phyloP scores from a whole-genome alignment of 768 basidiomycete genomes.

The Glaciozyma antarctica region DNA sequence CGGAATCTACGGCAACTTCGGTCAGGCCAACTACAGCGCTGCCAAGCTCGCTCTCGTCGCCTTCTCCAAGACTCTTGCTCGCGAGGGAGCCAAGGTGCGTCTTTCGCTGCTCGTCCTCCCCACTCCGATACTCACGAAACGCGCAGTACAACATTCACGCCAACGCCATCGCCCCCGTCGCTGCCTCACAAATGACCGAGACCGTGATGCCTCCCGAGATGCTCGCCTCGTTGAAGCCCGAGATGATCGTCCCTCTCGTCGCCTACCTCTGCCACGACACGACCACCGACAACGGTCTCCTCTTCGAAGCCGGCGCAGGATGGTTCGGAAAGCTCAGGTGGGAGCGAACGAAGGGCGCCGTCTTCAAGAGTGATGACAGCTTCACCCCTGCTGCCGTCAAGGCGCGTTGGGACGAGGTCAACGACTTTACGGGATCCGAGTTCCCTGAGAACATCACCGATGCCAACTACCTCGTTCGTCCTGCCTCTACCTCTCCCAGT shows the following conservation, averaged over 20 bases:
- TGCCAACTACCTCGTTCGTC: slow-evolving; percentile 12
- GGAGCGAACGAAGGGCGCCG: slow-evolving; percentile 75
- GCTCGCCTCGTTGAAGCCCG: slow-evolving; percentile 61
- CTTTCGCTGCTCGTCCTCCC: no score
- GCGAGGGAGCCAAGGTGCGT: slow-evolving; percentile 66
- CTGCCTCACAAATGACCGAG: slow-evolving; percentile 93
- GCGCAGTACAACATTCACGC: slow-evolving; percentile 56
- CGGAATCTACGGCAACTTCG: slow-evolving; percentile 69
- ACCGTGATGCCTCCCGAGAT: slow-evolving; percentile 82
- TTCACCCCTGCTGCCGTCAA: slow-evolving; percentile 95
- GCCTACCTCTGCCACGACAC: slow-evolving; percentile 54
- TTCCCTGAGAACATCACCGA: slow-evolving; percentile 48
- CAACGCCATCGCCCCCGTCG: slow-evolving; percentile 84
- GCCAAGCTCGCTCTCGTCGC: slow-evolving; percentile 93
- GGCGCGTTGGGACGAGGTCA: slow-evolving; percentile 69
- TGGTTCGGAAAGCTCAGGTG: slow-evolving; percentile 85
- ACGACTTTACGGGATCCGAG: slow-evolving; percentile 59
- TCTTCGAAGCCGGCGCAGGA: slow-evolving; percentile 90
- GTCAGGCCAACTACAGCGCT: slow-evolving; percentile 94
- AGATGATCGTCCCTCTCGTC: slow-evolving; percentile 86
- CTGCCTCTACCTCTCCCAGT: neutral
- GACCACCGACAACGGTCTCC: slow-evolving; percentile 56
- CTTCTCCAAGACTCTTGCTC: slow-evolving; percentile 85
- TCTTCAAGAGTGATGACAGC: slow-evolving; percentile 79
- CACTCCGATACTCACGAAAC: neutral